These are phyloP conservation scores for Exophiala oligosperma DNA, from an alignment of 2,329 filamentous ascomycete genomes.

Conservation along the genomic window DNA sequence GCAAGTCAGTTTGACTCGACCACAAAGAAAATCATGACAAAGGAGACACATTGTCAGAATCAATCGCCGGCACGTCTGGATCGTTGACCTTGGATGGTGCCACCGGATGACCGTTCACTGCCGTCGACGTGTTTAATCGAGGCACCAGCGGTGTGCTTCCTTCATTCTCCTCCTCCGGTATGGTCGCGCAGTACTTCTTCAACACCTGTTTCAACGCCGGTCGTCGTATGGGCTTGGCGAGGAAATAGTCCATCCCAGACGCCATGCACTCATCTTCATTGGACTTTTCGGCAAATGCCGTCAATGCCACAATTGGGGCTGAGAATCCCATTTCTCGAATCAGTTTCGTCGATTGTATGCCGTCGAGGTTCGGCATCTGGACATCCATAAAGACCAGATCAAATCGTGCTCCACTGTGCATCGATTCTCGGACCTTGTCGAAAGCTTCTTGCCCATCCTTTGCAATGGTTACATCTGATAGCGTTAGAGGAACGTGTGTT, in stretches of 20 bases:
- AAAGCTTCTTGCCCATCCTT: constrained; percentile 85
- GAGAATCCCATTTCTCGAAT: constrained; percentile 85
- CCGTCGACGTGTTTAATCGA: background rate
- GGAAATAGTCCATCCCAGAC: constrained; percentile 88
- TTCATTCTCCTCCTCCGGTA: constrained; percentile 66
- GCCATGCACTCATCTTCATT: constrained; percentile 86
- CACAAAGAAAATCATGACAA: constrained; percentile 12
- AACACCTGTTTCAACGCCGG: constrained; percentile 83
- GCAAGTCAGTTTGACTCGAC: background rate
- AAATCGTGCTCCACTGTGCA: constrained; percentile 71
- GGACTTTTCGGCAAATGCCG: constrained; percentile 86
- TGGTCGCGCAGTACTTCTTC: constrained; percentile 77
- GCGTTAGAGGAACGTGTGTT: constrained; percentile 49
- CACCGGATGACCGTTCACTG: constrained; percentile 1
- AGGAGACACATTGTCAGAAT: constrained; percentile 19
- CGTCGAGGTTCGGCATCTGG: constrained; percentile 90
- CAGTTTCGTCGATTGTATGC: constrained; percentile 78
- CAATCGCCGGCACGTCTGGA: constrained; percentile 3
- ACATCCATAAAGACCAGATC: constrained; percentile 96
- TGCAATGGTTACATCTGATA: constrained; percentile 79
- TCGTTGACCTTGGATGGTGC: background rate
- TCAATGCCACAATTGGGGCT: constrained; percentile 85
- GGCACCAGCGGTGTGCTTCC: constrained; percentile 17
- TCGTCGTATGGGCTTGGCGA: constrained; percentile 73
- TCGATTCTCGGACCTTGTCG: constrained; percentile 78